Evolutionary conservation across 2,329 filamentous ascomycete genomes (phyloP).

Genomic region (Pyrenophora graminea): DNA sequence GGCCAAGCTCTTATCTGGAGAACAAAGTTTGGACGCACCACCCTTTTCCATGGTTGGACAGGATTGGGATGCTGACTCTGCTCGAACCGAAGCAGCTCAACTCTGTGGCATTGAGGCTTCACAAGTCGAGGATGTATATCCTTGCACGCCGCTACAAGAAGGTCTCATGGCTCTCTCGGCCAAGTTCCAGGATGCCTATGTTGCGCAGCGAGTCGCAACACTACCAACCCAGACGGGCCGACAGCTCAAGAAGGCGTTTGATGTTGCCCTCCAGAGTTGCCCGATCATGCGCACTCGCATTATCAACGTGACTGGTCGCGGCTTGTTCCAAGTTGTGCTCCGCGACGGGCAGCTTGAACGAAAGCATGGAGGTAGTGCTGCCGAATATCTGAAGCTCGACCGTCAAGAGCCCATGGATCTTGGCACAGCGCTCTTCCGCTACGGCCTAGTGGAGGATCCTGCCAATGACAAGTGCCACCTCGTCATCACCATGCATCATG

Average conservation of each 20-base stretch:
- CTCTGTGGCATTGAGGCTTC: slow-evolving; percentile 33
- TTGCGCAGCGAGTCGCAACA: slow-evolving; percentile 44
- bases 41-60: slow-evolving; percentile 41
- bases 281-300: slow-evolving; percentile 49
- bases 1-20: slow-evolving; percentile 28
- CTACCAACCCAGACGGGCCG: slow-evolving; percentile 40
- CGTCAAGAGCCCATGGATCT: slow-evolving; percentile 45
- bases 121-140: slow-evolving; percentile 47
- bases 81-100: slow-evolving; percentile 45
- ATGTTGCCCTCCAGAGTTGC: slow-evolving; percentile 34
- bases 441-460: slow-evolving; percentile 39
- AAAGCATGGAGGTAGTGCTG: slow-evolving; percentile 32
- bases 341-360: slow-evolving; percentile 36
- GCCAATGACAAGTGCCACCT: slow-evolving; percentile 45
- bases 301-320: slow-evolving; percentile 43
- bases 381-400: slow-evolving; percentile 43
- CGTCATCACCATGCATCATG: slow-evolving; percentile 57
- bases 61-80: slow-evolving; percentile 36
- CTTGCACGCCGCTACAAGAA: slow-evolving; percentile 50
- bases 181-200: slow-evolving; percentile 45
- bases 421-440: slow-evolving; percentile 46
- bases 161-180: slow-evolving; percentile 48
- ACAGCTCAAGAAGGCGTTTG: slow-evolving; percentile 45
- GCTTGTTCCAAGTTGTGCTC: slow-evolving; percentile 47
- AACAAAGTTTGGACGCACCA: slow-evolving; percentile 28